Percentiles rank a stretch among this genome's conserved stretches.
phyloP scores from a whole-genome alignment of 148 eudicot species.

The Fallopia convolvulus region DNA sequence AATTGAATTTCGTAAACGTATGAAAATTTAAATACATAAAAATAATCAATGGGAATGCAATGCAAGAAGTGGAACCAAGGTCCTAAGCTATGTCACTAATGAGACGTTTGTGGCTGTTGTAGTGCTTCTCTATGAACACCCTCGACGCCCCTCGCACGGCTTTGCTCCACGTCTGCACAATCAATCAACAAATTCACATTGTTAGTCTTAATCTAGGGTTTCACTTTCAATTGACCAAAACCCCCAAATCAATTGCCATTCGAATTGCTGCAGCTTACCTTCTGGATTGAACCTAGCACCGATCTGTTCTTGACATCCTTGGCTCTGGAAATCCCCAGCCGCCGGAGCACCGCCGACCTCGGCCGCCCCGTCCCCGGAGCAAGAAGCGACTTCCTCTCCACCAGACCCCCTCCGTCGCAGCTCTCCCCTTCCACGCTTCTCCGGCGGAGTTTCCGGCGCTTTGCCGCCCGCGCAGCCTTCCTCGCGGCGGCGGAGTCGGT shows the following conservation, averaged over 20 bases:
- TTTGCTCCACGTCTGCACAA: constrained; percentile 75
- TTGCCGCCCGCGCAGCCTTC: constrained; percentile 22
- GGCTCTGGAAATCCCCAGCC: constrained; percentile 34
- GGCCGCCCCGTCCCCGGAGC: constrained; percentile 18
- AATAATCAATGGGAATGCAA: neutral
- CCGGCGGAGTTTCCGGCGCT: constrained; percentile 18
- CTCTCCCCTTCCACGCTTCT: neutral
- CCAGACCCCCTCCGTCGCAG: constrained; percentile 12
- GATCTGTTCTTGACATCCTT: constrained; percentile 38
- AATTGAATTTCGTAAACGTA: neutral
- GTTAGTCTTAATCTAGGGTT: neutral
- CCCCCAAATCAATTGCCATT: neutral
- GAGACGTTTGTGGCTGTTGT: constrained; percentile 68
- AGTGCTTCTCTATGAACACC: constrained; percentile 79
- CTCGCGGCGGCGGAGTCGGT: constrained; percentile 11
- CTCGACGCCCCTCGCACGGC: constrained; percentile 71
- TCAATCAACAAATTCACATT: neutral
- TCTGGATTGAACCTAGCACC: constrained; percentile 44
- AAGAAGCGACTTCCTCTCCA: constrained; percentile 52
- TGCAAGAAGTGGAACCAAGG: neutral
- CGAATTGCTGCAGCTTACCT: constrained; percentile 24
- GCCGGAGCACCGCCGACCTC: constrained; percentile 24
- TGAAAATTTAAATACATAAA: neutral
- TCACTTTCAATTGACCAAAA: neutral
- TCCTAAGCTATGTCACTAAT: constrained; percentile 26